Percentiles rank a stretch among this genome's conserved stretches.
Evolutionary conservation across 2,329 filamentous ascomycete species (phyloP).

Genomic region (Neonectria magnoliae): DNA sequence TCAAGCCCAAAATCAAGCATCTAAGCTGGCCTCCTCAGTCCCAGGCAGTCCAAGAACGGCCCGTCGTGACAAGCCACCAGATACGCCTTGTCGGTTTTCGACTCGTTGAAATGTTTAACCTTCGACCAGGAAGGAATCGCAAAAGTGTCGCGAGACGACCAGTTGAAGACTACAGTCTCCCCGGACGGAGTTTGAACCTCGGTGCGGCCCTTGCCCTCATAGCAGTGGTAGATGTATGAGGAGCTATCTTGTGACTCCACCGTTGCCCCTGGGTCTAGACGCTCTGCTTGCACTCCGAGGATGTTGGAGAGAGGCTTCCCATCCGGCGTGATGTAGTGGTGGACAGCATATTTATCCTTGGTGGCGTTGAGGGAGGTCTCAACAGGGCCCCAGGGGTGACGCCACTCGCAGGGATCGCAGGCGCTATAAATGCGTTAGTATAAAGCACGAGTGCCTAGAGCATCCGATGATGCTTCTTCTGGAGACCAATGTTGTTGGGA

Average conservation of each 20-base stretch:
- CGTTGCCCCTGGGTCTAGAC: constrained; percentile 51
- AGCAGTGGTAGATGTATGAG: constrained; percentile 64
- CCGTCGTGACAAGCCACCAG: constrained; percentile 49
- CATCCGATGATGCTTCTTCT: not conserved
- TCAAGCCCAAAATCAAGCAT: not conserved
- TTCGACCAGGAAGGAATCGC: constrained; percentile 62
- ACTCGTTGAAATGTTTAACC: constrained; percentile 56
- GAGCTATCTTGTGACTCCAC: constrained; percentile 55
- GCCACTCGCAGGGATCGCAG: constrained; percentile 52
- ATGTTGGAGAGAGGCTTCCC: constrained; percentile 53
- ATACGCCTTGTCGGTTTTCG: constrained; percentile 42
- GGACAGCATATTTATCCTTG: constrained; percentile 42
- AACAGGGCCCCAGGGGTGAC: constrained; percentile 57
- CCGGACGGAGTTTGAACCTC: constrained; percentile 48
- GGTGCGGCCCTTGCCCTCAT: constrained; percentile 57
- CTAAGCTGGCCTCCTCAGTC: constrained; percentile 30
- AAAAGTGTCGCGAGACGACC: constrained; percentile 63
- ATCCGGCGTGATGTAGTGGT: constrained; percentile 49
- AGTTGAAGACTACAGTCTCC: constrained; percentile 49
- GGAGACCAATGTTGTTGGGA: too few species aligned
- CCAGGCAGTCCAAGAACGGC: constrained; percentile 47
- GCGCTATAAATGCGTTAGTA: constrained; percentile 23
- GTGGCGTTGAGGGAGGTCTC: constrained; percentile 49
- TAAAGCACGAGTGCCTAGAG: not conserved
- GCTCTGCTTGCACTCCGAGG: constrained; percentile 60